Conservation (phyloP, 75 land plant species). For the Pseudotsuga menziesii region DNA sequence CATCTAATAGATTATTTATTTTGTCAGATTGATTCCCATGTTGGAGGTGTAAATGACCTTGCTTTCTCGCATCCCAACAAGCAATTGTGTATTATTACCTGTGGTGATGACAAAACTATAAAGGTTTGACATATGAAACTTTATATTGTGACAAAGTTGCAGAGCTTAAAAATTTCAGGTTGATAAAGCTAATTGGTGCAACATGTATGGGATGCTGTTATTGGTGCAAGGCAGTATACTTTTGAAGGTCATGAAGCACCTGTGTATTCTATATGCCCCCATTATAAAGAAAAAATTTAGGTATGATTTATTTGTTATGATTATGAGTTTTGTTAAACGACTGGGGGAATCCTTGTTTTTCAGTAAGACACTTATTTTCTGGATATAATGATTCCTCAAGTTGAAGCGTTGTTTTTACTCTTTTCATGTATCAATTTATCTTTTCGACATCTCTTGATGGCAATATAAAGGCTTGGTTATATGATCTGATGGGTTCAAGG, state of each 20-base stretch:
- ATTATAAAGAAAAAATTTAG: conserved; percentile 80
- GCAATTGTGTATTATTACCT: conserved; percentile 77
- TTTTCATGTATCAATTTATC: conserved; percentile 50
- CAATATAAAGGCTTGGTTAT: conserved; percentile 88
- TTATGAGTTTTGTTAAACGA: no score
- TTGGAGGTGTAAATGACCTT: conserved; percentile 51
- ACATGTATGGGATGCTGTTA: conserved; percentile 79
- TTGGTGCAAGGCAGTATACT: conserved; percentile 49
- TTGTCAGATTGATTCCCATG: conserved; percentile 30
- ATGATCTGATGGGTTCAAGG: conserved; percentile 72
- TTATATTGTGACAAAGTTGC: no score
- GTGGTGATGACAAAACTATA: conserved; percentile 91
- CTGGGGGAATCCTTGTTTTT: background rate
- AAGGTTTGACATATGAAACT: conserved; percentile 44
- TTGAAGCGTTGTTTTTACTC: background rate
- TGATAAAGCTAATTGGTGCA: conserved; percentile 9
- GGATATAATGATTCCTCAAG: background rate
- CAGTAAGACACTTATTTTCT: background rate
- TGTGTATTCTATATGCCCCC: conserved; percentile 82
- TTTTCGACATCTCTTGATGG: conserved; percentile 86
- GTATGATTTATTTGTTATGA: conserved; percentile 16
- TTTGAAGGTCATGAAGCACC: conserved; percentile 89
- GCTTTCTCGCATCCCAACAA: conserved; percentile 61
- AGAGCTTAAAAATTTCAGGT: background rate
- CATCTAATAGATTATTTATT: no score